Base-by-base conservation (phyloP, 1,284 basidiomycete genomes). In the Fomitopsis schrenkii region DNA sequence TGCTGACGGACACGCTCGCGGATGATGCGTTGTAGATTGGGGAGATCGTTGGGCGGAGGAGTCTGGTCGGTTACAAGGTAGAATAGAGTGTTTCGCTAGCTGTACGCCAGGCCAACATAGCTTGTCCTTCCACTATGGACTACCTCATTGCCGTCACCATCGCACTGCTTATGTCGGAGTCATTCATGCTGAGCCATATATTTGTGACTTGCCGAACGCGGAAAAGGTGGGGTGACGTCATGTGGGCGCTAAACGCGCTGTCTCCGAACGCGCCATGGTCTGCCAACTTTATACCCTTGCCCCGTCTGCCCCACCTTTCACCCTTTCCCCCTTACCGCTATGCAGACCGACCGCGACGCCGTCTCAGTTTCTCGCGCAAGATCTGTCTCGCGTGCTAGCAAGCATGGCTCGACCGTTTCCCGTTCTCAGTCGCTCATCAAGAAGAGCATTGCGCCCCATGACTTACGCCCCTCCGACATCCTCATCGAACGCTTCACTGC, bases 401-500 rank as follows among this genome's bases (percentile, higher is more conserved):
- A 79, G 62, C 81, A 80, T 45, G 84, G 84, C 59, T 92, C 90
- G 6, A 85, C 89, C 19, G 71, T 89, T 59, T 92, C 90, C 12
- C 82, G 91, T 59, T 87, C 83, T 65, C 91, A 94, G 77, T 89
- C 88, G 3, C 85, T 96, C 66, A 93, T 96, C 80, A 93, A 91
- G 83, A 94, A 93, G 80, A 94, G 92, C 75, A 88, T 93, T 64
- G 89, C 91, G 15, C 86, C 90, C 0, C 88, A 94, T 73, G 97
- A 98, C 80, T 84, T 98, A 63, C 87, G 90, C 63, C 97, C 97
- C 1, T 95, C 94, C 15, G 97, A 98, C 77, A 88, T 98, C 70
- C 92, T 99, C 75, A 98, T 98, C 70, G 97, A 98, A 77, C 89
- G 97, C 38, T 94, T 94, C 74, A 84, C 88, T 53, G 93, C 93